Percentiles rank a stretch among this genome's conserved stretches.
phyloP scores from a whole-genome alignment of 2,329 filamentous ascomycete genomes.

The Aphanoascus verrucosus region DNA sequence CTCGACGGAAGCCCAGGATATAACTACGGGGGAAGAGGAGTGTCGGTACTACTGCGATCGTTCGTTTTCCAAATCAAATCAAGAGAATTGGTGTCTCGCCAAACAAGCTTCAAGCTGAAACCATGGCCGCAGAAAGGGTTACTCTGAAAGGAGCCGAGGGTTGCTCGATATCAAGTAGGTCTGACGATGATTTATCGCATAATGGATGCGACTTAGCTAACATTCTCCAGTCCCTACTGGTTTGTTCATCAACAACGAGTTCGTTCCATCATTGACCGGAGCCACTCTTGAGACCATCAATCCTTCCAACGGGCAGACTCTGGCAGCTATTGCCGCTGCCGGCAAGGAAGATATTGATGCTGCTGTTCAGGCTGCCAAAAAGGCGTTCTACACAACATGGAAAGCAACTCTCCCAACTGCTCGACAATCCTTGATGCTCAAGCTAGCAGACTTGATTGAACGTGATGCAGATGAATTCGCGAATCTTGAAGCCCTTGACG shows the following conservation, averaged over 20 bases:
- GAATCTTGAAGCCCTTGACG: constrained; percentile 22
- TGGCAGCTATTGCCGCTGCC: constrained; percentile 18
- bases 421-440: constrained; percentile 19
- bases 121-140: background rate
- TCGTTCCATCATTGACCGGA: constrained; percentile 17
- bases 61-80: no score
- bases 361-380: constrained; percentile 16
- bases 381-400: constrained; percentile 20
- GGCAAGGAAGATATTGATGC: constrained; percentile 28
- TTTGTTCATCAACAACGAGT: constrained; percentile 10
- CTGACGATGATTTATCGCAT: background rate
- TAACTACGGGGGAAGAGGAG: no score
- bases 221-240: constrained; percentile 1
- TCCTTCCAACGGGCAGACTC: constrained; percentile 19
- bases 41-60: no score
- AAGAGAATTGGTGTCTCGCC: background rate
- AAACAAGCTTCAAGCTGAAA: background rate
- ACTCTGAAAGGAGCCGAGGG: constrained; percentile 1
- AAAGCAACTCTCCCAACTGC: constrained; percentile 17
- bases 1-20: no score
- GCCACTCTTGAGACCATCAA: constrained; percentile 20
- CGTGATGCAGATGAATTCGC: constrained; percentile 22
- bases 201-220: background rate
- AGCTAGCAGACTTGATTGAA: constrained; percentile 23
- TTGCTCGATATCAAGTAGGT: background rate